A percentile compares a stretch with the other conserved stretches of the same genome.
These are phyloP conservation scores for Eremothecium sinecaudum DNA, from an alignment of 1,139 yeast genomes.

Conservation along the genomic window DNA sequence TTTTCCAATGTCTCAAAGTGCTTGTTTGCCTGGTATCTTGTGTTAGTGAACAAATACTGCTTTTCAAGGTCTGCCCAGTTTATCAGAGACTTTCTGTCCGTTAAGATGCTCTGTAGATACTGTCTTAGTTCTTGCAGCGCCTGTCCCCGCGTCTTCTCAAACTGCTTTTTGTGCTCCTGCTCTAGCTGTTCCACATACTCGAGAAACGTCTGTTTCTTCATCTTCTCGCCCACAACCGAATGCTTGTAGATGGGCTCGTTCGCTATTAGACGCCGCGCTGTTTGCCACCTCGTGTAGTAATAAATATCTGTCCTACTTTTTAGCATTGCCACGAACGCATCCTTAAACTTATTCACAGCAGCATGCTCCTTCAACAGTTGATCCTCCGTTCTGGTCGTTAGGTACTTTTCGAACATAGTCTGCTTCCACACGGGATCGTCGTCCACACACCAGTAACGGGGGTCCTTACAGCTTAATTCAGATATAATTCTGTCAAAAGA, in stretches of 20 bases:
- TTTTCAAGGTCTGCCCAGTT: constrained; percentile 22
- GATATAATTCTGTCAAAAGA: constrained; percentile 61
- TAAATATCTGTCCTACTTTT: constrained; percentile 36
- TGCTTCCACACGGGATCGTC: constrained; percentile 54
- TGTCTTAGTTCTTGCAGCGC: constrained; percentile 46
- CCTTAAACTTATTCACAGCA: constrained; percentile 46
- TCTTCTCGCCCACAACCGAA: constrained; percentile 49
- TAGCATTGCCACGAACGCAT: constrained; percentile 45
- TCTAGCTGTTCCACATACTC: constrained; percentile 41
- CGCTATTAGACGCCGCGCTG: constrained; percentile 41
- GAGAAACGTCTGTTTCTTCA: constrained; percentile 44
- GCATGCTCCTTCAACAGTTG: constrained; percentile 46
- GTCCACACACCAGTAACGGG: constrained; percentile 60
- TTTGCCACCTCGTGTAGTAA: constrained; percentile 59
- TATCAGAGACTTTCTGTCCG: constrained; percentile 13
- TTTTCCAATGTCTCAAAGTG: constrained; percentile 46
- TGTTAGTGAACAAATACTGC: constrained; percentile 36
- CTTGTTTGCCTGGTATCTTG: constrained; percentile 50
- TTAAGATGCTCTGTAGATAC: constrained; percentile 34
- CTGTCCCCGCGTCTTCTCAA: constrained; percentile 34
- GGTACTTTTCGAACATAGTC: constrained; percentile 54
- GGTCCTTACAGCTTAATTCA: constrained; percentile 44
- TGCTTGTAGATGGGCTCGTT: constrained; percentile 64
- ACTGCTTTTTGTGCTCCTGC: constrained; percentile 32
- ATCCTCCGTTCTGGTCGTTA: constrained; percentile 45